Base-by-base conservation (phyloP, 192 early-diverging fungal genomes). In the Powellomyces hirtus region DNA sequence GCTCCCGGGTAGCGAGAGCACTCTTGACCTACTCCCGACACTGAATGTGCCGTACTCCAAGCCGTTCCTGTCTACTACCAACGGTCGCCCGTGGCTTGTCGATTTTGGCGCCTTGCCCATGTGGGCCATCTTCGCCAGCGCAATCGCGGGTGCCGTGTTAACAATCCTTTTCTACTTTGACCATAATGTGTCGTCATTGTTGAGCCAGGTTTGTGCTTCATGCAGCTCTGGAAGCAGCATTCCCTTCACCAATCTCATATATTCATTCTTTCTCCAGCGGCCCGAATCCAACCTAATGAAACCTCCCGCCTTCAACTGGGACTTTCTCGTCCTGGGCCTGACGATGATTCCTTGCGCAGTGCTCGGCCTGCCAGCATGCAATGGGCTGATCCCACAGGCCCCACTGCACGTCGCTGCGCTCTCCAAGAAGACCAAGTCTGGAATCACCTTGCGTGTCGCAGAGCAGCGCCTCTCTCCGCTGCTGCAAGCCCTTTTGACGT, bases 321-420 rank as follows among this genome's bases (percentile, higher is more conserved):
- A 72, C 53, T 66, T 72, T 37, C n/a, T 72, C 16, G 35, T 72
- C 4, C 1, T 72, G 38, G 70, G 70, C 14, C 22, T 72, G 16
- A 35, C 63, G 6, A 59, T 66, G 62, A 45, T 66, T 8, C 62
- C 57, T 2, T 65, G 62, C 34, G 70, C 38, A n/a, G 8, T 72
- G 29, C 38, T 72, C 30, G 70, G 70, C 4, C 11, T 71, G 2
- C 70, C 70, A 0, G 1, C 49, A 8, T 40, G 40, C 55, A 56
- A 72, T 36, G 70, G 70, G 3, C 53, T 72, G 38, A 72, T 72
- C 42, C 70, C 70, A 6, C 70, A 72, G 36, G 70, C 70, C 3
- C 70, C 70, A 1, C 55, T 72, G 2, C 70, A 72, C 62, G 57
- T 66, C 22, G 22, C 36, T 18, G 50, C 70, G 8, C 70, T 72